Percentiles rank a stretch among this genome's conserved stretches.
Evolutionary conservation across 2,329 filamentous ascomycete genomes (phyloP).

Genomic region (Trichophyton benhamiae): DNA sequence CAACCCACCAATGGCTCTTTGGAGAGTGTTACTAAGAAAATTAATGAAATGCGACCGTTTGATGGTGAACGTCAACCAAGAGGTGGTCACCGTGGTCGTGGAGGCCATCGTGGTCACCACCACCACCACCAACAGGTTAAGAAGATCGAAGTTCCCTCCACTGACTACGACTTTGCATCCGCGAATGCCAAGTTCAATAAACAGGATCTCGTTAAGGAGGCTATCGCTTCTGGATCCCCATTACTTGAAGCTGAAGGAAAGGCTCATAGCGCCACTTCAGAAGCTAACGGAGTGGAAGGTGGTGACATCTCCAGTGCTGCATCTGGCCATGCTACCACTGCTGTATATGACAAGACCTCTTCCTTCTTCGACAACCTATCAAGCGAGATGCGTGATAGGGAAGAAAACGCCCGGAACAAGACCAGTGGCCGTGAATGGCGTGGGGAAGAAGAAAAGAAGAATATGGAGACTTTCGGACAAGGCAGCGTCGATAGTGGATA

Average conservation of each 20-base stretch:
- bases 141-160: conserved; percentile 77
- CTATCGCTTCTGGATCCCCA: conserved; percentile 65
- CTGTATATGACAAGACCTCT: conserved; percentile 71
- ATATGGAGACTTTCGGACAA: conserved; percentile 95
- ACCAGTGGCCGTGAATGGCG: conserved; percentile 79
- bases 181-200: conserved; percentile 85
- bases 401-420: conserved; percentile 54
- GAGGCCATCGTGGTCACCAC: conserved; percentile 33
- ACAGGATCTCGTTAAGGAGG: conserved; percentile 77
- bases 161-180: conserved; percentile 83
- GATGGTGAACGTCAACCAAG: conserved; percentile 27
- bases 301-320: conserved; percentile 24
- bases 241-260: conserved; percentile 42
- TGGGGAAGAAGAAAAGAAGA: conserved; percentile 83
- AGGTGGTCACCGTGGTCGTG: conserved; percentile 35
- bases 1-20: conserved; percentile 24
- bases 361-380: conserved; percentile 99
- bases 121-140: conserved; percentile 36
- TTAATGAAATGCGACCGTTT: conserved; percentile 35
- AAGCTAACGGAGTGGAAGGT: conserved; percentile 28
- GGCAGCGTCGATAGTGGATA: conserved; percentile 83
- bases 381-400: conserved; percentile 79
- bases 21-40: conserved; percentile 34
- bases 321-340: conserved; percentile 21
- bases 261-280: conserved; percentile 29